A percentile compares a stretch with the other conserved stretches of the same genome.
Conservation (phyloP, 805 yeast genomes). For the Ogataea polymorpha region DNA sequence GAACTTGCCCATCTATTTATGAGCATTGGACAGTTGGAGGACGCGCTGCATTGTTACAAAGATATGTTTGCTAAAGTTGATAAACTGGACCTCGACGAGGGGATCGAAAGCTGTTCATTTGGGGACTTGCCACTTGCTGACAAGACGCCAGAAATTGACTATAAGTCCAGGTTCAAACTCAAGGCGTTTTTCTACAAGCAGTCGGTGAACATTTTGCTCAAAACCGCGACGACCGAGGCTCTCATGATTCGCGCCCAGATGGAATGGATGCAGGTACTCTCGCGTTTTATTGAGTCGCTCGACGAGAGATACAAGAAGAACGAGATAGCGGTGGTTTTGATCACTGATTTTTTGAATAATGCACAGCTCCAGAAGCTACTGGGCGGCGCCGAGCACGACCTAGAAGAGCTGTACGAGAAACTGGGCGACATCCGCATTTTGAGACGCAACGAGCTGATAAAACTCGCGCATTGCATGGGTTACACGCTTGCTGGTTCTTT, state of each 20-base stretch:
- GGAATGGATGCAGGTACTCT: constrained; percentile 30
- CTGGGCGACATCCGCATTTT: constrained; percentile 48
- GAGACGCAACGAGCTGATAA: constrained; percentile 43
- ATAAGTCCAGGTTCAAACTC: constrained; percentile 18
- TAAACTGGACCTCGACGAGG: constrained; percentile 15
- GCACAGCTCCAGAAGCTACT: constrained; percentile 18
- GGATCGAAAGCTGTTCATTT: constrained; percentile 12
- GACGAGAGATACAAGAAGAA: constrained; percentile 28
- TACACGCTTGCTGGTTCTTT: constrained; percentile 34
- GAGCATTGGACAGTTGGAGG: constrained; percentile 57
- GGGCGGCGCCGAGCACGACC: constrained; percentile 22
- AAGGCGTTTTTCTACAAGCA: constrained; percentile 22
- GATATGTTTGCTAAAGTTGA: constrained; percentile 34
- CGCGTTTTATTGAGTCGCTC: constrained; percentile 22
- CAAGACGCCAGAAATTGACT: neutral
- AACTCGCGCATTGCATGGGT: constrained; percentile 30
- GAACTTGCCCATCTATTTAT: constrained; percentile 38
- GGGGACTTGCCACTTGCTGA: constrained; percentile 13
- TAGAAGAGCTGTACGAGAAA: constrained; percentile 33
- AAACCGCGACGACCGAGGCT: constrained; percentile 27
- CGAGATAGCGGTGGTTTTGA: constrained; percentile 41
- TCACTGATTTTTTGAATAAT: constrained; percentile 39
- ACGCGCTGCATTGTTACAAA: constrained; percentile 53
- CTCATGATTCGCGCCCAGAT: constrained; percentile 29
- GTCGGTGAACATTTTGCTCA: constrained; percentile 22